A percentile compares a stretch with the other conserved stretches of the same genome.
Conservation (phyloP, 1,284 basidiomycete genomes). For the Acaromyces ingoldii region DNA sequence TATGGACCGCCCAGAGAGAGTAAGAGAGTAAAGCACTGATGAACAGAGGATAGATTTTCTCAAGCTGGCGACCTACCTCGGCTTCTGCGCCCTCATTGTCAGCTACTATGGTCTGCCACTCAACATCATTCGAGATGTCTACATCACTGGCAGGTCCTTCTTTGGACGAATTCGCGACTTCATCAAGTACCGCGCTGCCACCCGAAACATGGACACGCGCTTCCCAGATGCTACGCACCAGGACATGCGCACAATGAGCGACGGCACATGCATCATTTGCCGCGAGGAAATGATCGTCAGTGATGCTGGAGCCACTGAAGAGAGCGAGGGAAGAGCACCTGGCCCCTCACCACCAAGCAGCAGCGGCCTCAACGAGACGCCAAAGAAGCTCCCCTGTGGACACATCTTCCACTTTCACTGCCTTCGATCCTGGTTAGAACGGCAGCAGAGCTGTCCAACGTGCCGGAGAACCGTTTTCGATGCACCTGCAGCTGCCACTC, state of each 20-base stretch:
- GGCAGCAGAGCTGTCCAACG: slow-evolving; percentile 86
- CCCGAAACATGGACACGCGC: slow-evolving; percentile 89
- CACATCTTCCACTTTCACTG: slow-evolving; percentile 99
- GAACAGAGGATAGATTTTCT: slow-evolving; percentile 88
- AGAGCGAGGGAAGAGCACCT: neutral
- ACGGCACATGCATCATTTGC: slow-evolving; percentile 95
- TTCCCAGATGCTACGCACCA: slow-evolving; percentile 89
- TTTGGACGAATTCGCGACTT: slow-evolving; percentile 76
- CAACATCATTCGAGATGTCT: slow-evolving; percentile 94
- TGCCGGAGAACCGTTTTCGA: slow-evolving; percentile 88
- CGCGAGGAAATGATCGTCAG: slow-evolving; percentile 78
- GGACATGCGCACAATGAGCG: slow-evolving; percentile 71
- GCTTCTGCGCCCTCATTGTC: slow-evolving; percentile 79
- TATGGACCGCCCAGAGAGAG: too few relatives aligned
- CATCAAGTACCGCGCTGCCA: slow-evolving; percentile 85
- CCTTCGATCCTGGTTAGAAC: slow-evolving; percentile 91
- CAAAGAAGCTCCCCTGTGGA: slow-evolving; percentile 91
- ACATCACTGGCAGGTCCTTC: slow-evolving; percentile 87
- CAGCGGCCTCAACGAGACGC: slow-evolving; percentile 68
- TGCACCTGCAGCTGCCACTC: slow-evolving; percentile 24
- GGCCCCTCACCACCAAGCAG: neutral
- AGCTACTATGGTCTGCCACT: slow-evolving; percentile 91
- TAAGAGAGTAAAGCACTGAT: too few relatives aligned
- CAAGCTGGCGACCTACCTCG: slow-evolving; percentile 83
- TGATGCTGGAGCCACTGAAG: slow-evolving; percentile 11